These are phyloP conservation scores for Pseudogymnoascus sp. DNA, from an alignment of 2,329 filamentous ascomycete species.

Conservation along the genomic window DNA sequence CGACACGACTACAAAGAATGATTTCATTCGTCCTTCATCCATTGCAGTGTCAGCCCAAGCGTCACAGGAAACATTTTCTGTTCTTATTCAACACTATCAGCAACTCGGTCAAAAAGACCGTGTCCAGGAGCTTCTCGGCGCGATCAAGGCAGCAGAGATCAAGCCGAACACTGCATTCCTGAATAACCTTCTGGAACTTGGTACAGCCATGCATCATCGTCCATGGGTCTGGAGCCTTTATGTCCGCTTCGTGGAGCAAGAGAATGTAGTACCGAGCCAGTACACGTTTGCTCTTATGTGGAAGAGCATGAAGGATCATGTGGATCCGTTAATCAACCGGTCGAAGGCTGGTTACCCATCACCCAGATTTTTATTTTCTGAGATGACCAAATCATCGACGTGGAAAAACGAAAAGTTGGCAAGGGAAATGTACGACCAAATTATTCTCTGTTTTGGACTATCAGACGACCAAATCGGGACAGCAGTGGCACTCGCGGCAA, in stretches of 20 bases:
- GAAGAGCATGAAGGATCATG: constrained; percentile 20
- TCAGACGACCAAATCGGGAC: constrained; percentile 39
- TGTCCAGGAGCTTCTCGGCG: constrained; percentile 52
- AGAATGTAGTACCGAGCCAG: constrained; percentile 20
- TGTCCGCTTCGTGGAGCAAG: constrained; percentile 12
- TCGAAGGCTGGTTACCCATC: constrained; percentile 10
- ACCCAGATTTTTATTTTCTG: constrained; percentile 31
- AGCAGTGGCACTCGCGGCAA: constrained; percentile 38
- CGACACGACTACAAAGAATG: constrained; percentile 12
- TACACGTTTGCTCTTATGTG: constrained; percentile 26
- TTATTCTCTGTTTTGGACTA: constrained; percentile 42
- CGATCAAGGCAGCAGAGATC: constrained; percentile 55
- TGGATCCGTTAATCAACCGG: constrained; percentile 16
- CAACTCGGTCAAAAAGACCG: constrained; percentile 48
- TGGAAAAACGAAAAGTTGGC: constrained; percentile 36
- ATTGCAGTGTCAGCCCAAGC: constrained; percentile 46
- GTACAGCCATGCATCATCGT: constrained; percentile 15
- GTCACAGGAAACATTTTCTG: constrained; percentile 68
- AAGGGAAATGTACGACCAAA: constrained; percentile 41
- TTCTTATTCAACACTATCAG: constrained; percentile 65
- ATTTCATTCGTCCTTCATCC: constrained; percentile 30
- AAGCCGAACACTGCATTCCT: constrained; percentile 65
- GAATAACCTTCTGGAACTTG: constrained; percentile 61
- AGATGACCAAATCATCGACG: constrained; percentile 33
- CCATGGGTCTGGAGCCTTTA: constrained; percentile 23